Conservation (phyloP, 176 grass and related monocot genomes). For the Carex cristatella region DNA sequence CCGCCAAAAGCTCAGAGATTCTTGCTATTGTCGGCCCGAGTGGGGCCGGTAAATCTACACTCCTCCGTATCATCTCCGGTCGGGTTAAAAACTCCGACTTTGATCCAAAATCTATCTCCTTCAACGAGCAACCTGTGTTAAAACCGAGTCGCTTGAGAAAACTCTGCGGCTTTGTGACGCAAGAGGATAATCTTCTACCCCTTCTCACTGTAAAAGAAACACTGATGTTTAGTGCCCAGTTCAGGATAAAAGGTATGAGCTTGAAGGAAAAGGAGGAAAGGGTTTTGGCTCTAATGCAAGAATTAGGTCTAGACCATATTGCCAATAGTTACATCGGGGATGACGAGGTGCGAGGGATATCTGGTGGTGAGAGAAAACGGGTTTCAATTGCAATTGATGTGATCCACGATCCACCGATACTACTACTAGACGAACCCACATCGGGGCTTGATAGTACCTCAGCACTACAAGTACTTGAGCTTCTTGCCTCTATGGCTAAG, state of each 20-base stretch:
- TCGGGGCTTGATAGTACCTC: slow-evolving; percentile 87
- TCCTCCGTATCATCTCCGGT: slow-evolving; percentile 78
- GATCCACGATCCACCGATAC: slow-evolving; percentile 74
- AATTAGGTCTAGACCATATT: slow-evolving; percentile 57
- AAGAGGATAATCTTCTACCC: slow-evolving; percentile 93
- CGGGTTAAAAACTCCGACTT: slow-evolving; percentile 32
- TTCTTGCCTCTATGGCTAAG: slow-evolving; percentile 64
- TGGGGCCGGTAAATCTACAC: slow-evolving; percentile 84
- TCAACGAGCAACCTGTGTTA: slow-evolving; percentile 39
- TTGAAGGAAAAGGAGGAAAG: slow-evolving; percentile 29
- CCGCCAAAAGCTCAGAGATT: slow-evolving; percentile 57
- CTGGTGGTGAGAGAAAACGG: slow-evolving; percentile 78
- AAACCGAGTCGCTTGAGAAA: slow-evolving; percentile 46
- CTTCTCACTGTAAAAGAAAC: slow-evolving; percentile 90
- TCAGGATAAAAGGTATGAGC: slow-evolving; percentile 40
- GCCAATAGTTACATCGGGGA: slow-evolving; percentile 70
- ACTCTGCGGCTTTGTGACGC: slow-evolving; percentile 75
- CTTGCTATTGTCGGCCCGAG: slow-evolving; percentile 76
- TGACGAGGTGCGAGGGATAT: slow-evolving; percentile 55
- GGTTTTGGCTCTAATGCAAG: slow-evolving; percentile 56
- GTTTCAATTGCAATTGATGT: slow-evolving; percentile 78
- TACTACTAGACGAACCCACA: slow-evolving; percentile 86
- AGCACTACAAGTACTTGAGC: slow-evolving; percentile 59
- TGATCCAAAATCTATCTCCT: slow-evolving; percentile 25
- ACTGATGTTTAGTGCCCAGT: slow-evolving; percentile 58